A percentile compares a stretch with the other conserved stretches of the same genome.
phyloP scores from a whole-genome alignment of 371 early-diverging fungal genomes.

The Mucor velutinosus region DNA sequence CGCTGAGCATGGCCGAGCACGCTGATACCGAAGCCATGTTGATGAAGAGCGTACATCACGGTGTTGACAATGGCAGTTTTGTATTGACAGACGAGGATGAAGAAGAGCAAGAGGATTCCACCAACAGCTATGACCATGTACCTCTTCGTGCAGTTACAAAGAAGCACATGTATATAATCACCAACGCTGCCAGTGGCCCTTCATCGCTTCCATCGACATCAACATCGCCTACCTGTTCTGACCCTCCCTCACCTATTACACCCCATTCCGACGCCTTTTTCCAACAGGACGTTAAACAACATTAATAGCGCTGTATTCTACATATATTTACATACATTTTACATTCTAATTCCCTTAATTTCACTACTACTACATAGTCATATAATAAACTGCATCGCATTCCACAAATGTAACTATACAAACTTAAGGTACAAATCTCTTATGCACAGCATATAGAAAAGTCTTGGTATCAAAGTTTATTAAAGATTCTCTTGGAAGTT shows the following conservation, averaged over 20 bases:
- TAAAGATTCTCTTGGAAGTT: neutral
- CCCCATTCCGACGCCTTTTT: constrained; percentile 22
- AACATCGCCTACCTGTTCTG: constrained; percentile 33
- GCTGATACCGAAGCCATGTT: constrained; percentile 7
- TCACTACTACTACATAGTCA: neutral
- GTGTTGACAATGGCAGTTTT: neutral
- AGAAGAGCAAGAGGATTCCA: constrained; percentile 3
- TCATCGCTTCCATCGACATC: constrained; percentile 11
- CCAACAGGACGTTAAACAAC: neutral
- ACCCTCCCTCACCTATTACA: constrained; percentile 38
- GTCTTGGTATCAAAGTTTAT: neutral
- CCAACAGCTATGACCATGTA: constrained; percentile 14
- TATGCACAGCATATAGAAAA: neutral
- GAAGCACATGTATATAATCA: neutral
- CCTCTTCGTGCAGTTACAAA: constrained; percentile 16
- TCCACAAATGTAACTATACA: neutral
- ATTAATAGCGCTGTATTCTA: neutral
- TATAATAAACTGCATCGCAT: neutral
- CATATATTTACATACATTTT: neutral
- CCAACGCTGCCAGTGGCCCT: neutral
- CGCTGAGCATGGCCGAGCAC: neutral
- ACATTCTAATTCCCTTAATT: neutral
- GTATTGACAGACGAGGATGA: neutral
- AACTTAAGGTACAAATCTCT: neutral
- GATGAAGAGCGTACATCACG: neutral